These are phyloP conservation scores for Magnusiomyces paraingens DNA, from an alignment of 1,139 yeast genomes.

Conservation along the genomic window DNA sequence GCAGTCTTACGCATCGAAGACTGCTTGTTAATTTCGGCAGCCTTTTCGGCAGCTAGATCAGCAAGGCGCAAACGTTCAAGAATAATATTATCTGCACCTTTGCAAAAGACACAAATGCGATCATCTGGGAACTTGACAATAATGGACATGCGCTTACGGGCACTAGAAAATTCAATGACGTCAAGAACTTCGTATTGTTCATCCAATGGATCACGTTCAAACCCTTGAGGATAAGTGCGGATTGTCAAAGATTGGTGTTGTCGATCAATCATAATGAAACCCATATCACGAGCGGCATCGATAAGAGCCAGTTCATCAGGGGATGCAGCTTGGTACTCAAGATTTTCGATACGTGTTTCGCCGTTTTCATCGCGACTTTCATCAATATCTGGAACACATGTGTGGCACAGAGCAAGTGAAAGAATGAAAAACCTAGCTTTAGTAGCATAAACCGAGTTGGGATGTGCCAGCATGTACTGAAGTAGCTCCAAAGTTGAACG, in stretches of 20 bases:
- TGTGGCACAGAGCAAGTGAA: constrained; percentile 80
- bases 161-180: constrained; percentile 76
- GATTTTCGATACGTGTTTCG: constrained; percentile 40
- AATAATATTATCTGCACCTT: constrained; percentile 95
- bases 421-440: constrained; percentile 73
- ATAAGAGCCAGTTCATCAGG: constrained; percentile 95
- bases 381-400: constrained; percentile 67
- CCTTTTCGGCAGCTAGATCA: constrained; percentile 54
- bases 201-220: constrained; percentile 52
- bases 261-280: constrained; percentile 71
- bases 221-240: constrained; percentile 81
- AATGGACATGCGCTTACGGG: constrained; percentile 93
- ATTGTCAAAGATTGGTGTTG: constrained; percentile 53
- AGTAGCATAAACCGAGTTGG: constrained; percentile 62
- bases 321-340: constrained; percentile 85
- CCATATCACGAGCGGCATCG: constrained; percentile 91
- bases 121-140: constrained; percentile 72
- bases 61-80: constrained; percentile 59
- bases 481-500: constrained; percentile 59
- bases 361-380: constrained; percentile 26
- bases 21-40: constrained; percentile 53
- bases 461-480: constrained; percentile 61
- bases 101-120: constrained; percentile 73
- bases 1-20: constrained; percentile 60
- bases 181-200: constrained; percentile 73